A percentile compares a stretch with the other conserved stretches of the same genome.
Evolutionary conservation across 1,284 basidiomycete genomes (phyloP).

Genomic region (Gomphus sp.): DNA sequence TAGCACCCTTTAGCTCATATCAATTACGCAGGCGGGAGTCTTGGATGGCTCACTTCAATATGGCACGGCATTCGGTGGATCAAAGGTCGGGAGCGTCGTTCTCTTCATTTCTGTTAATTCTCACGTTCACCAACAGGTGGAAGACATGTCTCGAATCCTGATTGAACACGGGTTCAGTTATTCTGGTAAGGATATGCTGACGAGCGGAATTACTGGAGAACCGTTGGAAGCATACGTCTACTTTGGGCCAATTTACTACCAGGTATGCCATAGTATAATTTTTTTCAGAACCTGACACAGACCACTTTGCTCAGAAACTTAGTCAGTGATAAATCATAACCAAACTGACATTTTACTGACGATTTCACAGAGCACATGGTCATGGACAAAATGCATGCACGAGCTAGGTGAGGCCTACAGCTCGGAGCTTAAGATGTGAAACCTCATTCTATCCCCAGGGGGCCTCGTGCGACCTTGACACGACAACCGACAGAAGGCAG

Average conservation of each 20-base stretch:
- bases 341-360: conserved; percentile 4
- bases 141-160: conserved; percentile 95
- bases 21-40: conserved; percentile 64
- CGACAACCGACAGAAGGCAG: conserved; percentile 98
- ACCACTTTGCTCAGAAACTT: conserved; percentile 18
- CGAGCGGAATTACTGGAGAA: conserved; percentile 96
- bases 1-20: neutral
- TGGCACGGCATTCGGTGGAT: conserved; percentile 95
- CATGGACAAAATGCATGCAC: conserved; percentile 99
- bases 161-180: conserved; percentile 97
- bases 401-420: conserved; percentile 59
- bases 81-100: conserved; percentile 54
- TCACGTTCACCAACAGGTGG: conserved; percentile 48
- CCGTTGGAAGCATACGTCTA: conserved; percentile 95
- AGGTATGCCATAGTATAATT: conserved; percentile 38
- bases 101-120: conserved; percentile 11
- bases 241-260: conserved; percentile 98
- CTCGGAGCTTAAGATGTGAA: neutral
- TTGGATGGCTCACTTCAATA: conserved; percentile 83
- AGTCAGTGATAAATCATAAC: conserved; percentile 19
- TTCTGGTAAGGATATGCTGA: conserved; percentile 96
- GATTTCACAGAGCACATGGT: conserved; percentile 79
- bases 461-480: conserved; percentile 93
- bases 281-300: neutral
- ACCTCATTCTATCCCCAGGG: conserved; percentile 36